Conservation (phyloP, 352 stramenopile species). For the Phytopythium litorale region DNA sequence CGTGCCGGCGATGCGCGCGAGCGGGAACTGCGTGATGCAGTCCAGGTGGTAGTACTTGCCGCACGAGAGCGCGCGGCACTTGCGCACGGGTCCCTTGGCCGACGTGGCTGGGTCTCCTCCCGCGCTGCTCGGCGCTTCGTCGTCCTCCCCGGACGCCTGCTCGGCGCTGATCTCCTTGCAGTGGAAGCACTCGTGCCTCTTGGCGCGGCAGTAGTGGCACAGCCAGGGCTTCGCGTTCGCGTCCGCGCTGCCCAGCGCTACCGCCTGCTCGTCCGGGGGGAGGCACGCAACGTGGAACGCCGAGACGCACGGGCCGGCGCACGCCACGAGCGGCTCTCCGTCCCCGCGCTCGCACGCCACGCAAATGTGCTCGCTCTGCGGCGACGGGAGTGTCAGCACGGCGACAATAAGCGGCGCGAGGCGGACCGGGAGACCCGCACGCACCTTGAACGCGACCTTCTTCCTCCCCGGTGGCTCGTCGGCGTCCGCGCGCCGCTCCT, state of each 20-base stretch:
- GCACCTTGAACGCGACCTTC: background rate
- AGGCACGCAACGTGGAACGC: constrained; percentile 67
- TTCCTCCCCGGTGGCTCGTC: background rate
- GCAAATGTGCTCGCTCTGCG: constrained; percentile 58
- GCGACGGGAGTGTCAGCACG: background rate
- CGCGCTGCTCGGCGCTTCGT: background rate
- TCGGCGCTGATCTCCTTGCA: constrained; percentile 56
- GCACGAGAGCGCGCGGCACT: constrained; percentile 78
- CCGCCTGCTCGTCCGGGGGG: constrained; percentile 3
- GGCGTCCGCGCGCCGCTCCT: constrained; percentile 1
- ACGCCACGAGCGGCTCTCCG: constrained; percentile 42
- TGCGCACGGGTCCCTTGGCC: constrained; percentile 37
- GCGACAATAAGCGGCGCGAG: background rate
- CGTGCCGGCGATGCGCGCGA: constrained; percentile 63
- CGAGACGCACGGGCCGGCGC: constrained; percentile 64
- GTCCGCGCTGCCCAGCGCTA: background rate
- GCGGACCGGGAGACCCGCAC: background rate
- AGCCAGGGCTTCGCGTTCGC: constrained; percentile 25
- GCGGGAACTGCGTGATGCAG: constrained; percentile 74
- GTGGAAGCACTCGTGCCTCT: constrained; percentile 77
- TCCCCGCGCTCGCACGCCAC: constrained; percentile 60
- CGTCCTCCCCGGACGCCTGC: constrained; percentile 13
- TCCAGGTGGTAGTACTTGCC: constrained; percentile 84
- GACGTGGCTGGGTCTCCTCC: constrained; percentile 2
- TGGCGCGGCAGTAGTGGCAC: constrained; percentile 48